These are phyloP conservation scores for Glaciozyma antarctica DNA, from an alignment of 768 basidiomycete species.

Conservation along the genomic window DNA sequence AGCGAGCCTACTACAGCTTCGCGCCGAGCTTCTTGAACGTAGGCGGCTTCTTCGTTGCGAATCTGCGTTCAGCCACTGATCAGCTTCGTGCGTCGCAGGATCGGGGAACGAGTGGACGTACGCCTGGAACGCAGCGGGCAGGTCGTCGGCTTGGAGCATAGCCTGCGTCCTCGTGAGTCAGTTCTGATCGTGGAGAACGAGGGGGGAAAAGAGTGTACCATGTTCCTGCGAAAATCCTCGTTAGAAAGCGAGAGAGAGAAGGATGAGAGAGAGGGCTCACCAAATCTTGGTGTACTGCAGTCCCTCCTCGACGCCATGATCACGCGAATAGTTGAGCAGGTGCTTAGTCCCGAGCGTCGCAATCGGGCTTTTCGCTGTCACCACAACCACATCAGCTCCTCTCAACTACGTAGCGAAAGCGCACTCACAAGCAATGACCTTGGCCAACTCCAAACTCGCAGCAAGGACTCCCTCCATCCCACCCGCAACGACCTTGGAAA, in stretches of 20 bases:
- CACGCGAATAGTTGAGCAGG: constrained; percentile 63
- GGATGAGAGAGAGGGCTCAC: too few relatives aligned
- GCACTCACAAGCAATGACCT: constrained; percentile 47
- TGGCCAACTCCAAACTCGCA: constrained; percentile 59
- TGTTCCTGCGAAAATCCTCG: constrained; percentile 4
- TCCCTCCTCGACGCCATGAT: constrained; percentile 49
- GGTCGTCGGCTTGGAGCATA: constrained; percentile 47
- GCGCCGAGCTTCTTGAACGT: not conserved
- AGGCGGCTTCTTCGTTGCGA: not conserved
- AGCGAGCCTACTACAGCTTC: not conserved
- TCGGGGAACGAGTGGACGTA: not conserved
- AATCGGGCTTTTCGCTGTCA: constrained; percentile 59
- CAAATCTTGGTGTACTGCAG: constrained; percentile 22
- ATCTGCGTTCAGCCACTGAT: not conserved
- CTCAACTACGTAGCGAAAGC: not conserved
- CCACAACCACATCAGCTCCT: not conserved
- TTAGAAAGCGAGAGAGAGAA: too few relatives aligned
- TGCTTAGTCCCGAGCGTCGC: constrained; percentile 70
- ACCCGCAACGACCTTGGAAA: constrained; percentile 63
- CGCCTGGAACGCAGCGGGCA: constrained; percentile 22
- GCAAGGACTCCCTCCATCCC: constrained; percentile 55
- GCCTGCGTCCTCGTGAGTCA: constrained; percentile 26
- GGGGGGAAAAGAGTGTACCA: constrained; percentile 4
- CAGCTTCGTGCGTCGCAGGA: not conserved
- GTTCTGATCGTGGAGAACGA: not conserved